phyloP scores from a whole-genome alignment of 1,284 basidiomycete genomes.

The Pseudozyma thailandica region DNA sequence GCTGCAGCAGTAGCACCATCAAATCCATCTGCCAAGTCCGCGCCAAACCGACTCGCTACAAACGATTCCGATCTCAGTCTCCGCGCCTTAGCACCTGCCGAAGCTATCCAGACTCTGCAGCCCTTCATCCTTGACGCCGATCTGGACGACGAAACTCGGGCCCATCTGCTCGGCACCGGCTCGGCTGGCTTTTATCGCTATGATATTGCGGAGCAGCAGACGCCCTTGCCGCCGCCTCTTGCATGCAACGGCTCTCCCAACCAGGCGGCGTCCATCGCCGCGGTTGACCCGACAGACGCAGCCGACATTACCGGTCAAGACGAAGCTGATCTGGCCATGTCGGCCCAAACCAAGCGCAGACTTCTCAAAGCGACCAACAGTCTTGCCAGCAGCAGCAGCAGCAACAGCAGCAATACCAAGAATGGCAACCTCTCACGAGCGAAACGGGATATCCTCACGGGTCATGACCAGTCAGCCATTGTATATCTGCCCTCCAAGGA shows the following conservation, averaged over 20 bases:
- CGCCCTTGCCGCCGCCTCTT: conserved; percentile 16
- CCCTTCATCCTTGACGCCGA: conserved; percentile 18
- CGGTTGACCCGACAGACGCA: conserved; percentile 18
- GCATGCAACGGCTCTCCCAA: background rate
- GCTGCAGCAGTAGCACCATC: background rate
- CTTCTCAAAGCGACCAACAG: conserved; percentile 29
- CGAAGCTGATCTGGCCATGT: conserved; percentile 16
- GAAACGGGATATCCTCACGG: conserved; percentile 23
- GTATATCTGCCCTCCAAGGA: conserved; percentile 37
- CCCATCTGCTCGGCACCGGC: conserved; percentile 9
- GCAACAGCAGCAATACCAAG: background rate
- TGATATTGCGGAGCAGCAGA: conserved; percentile 36
- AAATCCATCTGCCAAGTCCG: background rate
- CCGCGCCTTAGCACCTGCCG: conserved; percentile 13
- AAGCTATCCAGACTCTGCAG: conserved; percentile 14
- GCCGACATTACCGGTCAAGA: conserved; percentile 4
- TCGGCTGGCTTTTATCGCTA: conserved; percentile 29
- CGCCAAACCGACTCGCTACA: conserved; percentile 4
- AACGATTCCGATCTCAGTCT: conserved; percentile 29
- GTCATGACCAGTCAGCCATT: conserved; percentile 27
- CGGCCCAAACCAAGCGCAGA: conserved; percentile 29
- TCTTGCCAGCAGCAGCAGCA: conserved; percentile 1
- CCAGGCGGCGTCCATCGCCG: conserved; percentile 9
- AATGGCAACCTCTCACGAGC: conserved; percentile 1
- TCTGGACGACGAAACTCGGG: conserved; percentile 3